Evolutionary conservation across 1,139 yeast genomes (phyloP).

Genomic region (Blastobotrys aristatus): DNA sequence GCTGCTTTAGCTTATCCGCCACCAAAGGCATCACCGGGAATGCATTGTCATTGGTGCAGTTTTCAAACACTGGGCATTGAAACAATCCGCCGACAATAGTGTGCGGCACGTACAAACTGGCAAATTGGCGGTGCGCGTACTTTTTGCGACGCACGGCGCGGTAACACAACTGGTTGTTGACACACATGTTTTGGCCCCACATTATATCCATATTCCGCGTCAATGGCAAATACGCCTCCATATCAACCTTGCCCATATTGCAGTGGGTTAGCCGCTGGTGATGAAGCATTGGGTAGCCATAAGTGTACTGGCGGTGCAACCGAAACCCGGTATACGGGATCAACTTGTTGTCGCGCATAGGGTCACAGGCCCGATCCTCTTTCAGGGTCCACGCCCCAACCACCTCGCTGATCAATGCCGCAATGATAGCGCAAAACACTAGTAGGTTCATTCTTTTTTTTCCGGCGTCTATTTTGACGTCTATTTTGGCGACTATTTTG

Average conservation of each 20-base stretch:
- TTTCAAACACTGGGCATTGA: constrained; percentile 43
- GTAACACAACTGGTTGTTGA: constrained; percentile 43
- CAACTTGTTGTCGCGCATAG: constrained; percentile 28
- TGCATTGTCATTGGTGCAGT: constrained; percentile 31
- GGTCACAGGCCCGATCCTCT: constrained; percentile 40
- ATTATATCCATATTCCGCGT: constrained; percentile 41
- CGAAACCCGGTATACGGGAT: constrained; percentile 57
- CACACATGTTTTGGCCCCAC: constrained; percentile 53
- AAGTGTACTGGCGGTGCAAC: constrained; percentile 45
- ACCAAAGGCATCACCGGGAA: constrained; percentile 54
- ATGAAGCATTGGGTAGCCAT: constrained; percentile 43
- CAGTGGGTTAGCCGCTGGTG: constrained; percentile 52
- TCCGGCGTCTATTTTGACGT: background rate
- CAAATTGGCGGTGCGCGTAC: constrained; percentile 46
- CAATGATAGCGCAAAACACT: background rate
- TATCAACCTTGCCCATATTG: constrained; percentile 47
- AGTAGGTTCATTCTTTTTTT: background rate
- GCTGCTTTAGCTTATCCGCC: constrained; percentile 49
- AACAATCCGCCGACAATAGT: constrained; percentile 65
- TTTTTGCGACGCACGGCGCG: constrained; percentile 60
- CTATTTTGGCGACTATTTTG: background rate
- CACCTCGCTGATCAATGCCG: background rate
- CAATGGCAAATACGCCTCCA: constrained; percentile 40
- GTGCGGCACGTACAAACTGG: constrained; percentile 51
- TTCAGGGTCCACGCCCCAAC: constrained; percentile 19